A percentile compares a stretch with the other conserved stretches of the same genome.
These are phyloP conservation scores for Myxozyma sirexii DNA, from an alignment of 805 yeast species.

Conservation along the genomic window DNA sequence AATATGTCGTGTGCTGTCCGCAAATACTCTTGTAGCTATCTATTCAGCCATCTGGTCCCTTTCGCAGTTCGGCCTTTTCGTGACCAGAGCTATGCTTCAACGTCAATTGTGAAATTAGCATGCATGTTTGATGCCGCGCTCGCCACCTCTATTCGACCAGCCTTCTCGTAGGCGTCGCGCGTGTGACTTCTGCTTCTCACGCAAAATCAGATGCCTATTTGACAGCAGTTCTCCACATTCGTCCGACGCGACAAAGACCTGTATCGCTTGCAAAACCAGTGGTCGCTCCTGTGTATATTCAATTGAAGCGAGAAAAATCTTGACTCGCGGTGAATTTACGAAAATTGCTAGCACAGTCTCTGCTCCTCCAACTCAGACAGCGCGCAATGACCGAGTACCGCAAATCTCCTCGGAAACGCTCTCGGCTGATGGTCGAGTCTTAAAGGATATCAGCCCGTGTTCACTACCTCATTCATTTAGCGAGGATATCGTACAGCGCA, in stretches of 20 bases:
- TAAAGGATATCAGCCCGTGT: background rate
- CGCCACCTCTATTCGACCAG: constrained; percentile 8
- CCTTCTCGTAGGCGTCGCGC: constrained; percentile 19
- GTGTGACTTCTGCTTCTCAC: constrained; percentile 14
- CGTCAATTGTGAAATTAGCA: too few species aligned
- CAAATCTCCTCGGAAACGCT: background rate
- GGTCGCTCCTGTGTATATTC: constrained; percentile 7
- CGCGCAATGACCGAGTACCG: background rate
- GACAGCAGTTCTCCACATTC: background rate
- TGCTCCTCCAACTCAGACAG: background rate
- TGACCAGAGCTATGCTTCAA: background rate
- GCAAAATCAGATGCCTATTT: constrained; percentile 8
- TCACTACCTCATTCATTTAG: background rate
- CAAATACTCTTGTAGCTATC: too few species aligned
- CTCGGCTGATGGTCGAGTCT: background rate
- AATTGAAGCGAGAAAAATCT: constrained; percentile 7
- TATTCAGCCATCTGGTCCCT: too few species aligned
- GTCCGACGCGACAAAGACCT: background rate
- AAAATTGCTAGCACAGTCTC: background rate
- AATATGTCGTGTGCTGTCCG: too few species aligned
- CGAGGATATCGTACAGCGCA: constrained; percentile 7
- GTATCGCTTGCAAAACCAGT: constrained; percentile 6
- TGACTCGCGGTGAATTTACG: constrained; percentile 11
- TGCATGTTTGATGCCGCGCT: constrained; percentile 1
- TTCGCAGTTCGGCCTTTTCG: too few species aligned